Evolutionary conservation across 305 asterid species (phyloP).

Genomic region (Solanum chacoense): DNA sequence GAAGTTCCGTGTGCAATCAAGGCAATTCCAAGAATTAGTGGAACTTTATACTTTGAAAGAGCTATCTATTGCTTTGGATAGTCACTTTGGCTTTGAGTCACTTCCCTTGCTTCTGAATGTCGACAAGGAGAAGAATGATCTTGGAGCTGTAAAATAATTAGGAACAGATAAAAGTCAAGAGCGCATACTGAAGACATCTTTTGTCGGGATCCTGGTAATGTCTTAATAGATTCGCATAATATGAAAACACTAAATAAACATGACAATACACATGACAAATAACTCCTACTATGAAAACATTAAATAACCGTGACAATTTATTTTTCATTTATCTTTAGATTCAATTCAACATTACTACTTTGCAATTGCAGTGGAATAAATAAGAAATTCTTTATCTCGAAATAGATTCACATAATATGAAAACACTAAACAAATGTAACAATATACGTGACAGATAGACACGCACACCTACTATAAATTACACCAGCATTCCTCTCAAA

Average conservation of each 20-base stretch:
- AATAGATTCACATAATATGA: neutral
- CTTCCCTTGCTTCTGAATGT: conserved; percentile 92
- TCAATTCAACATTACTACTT: neutral
- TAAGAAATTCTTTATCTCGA: neutral
- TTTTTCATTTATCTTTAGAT: neutral
- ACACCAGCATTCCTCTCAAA: neutral
- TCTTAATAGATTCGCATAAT: neutral
- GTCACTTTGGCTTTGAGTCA: conserved; percentile 41
- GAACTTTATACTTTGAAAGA: neutral
- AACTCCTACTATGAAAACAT: neutral
- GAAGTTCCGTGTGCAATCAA: neutral
- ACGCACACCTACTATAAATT: neutral
- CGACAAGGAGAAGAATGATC: conserved; percentile 88
- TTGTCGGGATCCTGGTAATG: neutral
- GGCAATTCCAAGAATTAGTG: conserved; percentile 13
- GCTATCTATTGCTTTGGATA: conserved; percentile 32
- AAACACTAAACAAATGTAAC: neutral
- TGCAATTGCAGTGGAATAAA: neutral
- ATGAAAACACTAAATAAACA: neutral
- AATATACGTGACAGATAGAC: neutral
- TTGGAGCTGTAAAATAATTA: conserved; percentile 50
- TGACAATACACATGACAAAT: neutral
- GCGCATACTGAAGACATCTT: neutral
- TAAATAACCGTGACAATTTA: neutral
- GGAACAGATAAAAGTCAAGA: neutral